Conservation (phyloP, 345 rosid genomes). For the Citrus trifoliata region DNA sequence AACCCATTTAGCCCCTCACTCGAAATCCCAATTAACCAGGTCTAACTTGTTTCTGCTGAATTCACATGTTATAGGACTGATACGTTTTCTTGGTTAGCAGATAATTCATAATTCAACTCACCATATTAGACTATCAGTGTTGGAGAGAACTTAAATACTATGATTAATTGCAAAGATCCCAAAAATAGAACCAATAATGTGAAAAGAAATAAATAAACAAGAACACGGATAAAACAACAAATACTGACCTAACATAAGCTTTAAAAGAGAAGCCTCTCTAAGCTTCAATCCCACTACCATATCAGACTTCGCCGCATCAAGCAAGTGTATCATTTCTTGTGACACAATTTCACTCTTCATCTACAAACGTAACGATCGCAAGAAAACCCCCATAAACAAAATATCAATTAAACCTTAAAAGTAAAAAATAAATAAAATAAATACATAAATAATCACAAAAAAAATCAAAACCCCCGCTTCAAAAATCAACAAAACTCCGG, state of each 20-base stretch:
- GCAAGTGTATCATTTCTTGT: conserved; percentile 40
- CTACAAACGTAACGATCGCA: conserved; percentile 25
- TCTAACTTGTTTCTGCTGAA: neutral
- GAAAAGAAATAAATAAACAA: neutral
- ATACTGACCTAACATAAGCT: conserved; percentile 49
- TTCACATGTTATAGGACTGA: neutral
- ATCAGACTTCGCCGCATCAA: conserved; percentile 51
- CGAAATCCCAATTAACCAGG: neutral
- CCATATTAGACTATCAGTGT: neutral
- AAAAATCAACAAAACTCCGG: neutral
- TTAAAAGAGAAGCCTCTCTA: conserved; percentile 45
- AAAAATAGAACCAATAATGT: neutral
- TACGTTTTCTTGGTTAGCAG: neutral
- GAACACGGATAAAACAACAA: neutral
- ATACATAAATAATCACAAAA: neutral
- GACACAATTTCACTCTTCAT: conserved; percentile 33
- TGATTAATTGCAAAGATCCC: neutral
- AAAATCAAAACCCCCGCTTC: conserved; percentile 29
- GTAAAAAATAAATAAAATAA: neutral
- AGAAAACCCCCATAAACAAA: neutral
- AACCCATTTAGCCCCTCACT: neutral
- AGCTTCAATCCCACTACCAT: conserved; percentile 55
- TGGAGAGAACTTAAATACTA: neutral
- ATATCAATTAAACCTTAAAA: conserved; percentile 10
- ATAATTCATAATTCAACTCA: neutral